Percentiles rank a stretch among this genome's conserved stretches.
Evolutionary conservation across 192 early-diverging fungal genomes (phyloP).

Genomic region (Pilobolus umbonatus): DNA sequence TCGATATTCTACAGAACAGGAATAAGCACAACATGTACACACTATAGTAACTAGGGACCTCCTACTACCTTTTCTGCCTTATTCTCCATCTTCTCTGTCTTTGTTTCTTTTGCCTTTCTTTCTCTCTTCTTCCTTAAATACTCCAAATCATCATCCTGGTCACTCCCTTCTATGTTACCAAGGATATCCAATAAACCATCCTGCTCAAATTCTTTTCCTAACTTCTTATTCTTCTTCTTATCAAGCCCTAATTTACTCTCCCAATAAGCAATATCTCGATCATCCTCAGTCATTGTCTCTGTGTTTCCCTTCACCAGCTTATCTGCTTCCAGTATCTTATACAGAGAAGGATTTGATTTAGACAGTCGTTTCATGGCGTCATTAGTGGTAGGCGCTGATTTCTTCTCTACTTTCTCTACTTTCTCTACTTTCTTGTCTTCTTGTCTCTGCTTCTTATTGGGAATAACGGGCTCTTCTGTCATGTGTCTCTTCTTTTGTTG

Average conservation of each 20-base stretch:
- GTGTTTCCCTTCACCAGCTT: constrained; percentile 25
- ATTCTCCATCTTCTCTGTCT: constrained; percentile 26
- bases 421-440: background rate
- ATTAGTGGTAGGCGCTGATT: constrained; percentile 13
- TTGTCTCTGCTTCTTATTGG: constrained; percentile 3
- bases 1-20: constrained; percentile 15
- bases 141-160: constrained; percentile 31
- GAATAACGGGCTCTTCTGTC: background rate
- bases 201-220: constrained; percentile 46
- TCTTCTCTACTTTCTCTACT: constrained; percentile 1
- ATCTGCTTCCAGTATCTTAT: constrained; percentile 40
- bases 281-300: constrained; percentile 36
- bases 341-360: constrained; percentile 43
- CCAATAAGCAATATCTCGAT: constrained; percentile 48
- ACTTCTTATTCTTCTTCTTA: constrained; percentile 36
- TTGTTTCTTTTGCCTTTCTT: constrained; percentile 18
- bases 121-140: constrained; percentile 23
- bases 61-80: constrained; percentile 32
- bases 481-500: constrained; percentile 27
- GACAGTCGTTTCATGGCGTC: constrained; percentile 39
- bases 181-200: constrained; percentile 50
- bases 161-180: constrained; percentile 28
- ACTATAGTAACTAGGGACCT: too few relatives aligned
- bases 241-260: constrained; percentile 47
- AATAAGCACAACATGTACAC: background rate